Evolutionary conservation across 441 rosid genomes (phyloP).

Genomic region (Populus hybrid): DNA sequence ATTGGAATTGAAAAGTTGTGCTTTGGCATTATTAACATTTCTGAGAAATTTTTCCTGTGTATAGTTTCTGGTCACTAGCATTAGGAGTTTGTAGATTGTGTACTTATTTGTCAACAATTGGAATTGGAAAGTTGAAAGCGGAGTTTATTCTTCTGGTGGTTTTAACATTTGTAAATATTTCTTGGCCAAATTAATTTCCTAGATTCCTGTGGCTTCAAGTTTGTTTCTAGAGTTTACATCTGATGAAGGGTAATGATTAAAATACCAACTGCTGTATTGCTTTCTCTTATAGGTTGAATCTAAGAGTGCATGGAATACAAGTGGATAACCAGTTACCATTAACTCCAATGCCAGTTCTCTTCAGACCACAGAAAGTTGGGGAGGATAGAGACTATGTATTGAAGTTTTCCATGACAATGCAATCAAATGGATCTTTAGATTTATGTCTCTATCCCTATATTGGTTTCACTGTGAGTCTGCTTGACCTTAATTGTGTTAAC

Average conservation of each 20-base stretch:
- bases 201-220: background rate
- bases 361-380: conserved; percentile 83
- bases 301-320: conserved; percentile 85
- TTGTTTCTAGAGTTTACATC: background rate
- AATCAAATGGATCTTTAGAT: conserved; percentile 77
- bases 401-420: conserved; percentile 78
- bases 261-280: conserved; percentile 7
- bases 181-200: conserved; percentile 4
- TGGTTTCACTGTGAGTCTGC: conserved; percentile 63
- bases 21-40: background rate
- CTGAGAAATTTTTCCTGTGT: background rate
- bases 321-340: conserved; percentile 97
- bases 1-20: background rate
- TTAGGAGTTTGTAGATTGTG: background rate
- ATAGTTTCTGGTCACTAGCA: background rate
- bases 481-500: background rate
- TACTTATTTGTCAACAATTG: background rate
- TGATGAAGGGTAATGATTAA: background rate
- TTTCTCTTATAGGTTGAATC: conserved; percentile 62
- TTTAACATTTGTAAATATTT: background rate
- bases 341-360: conserved; percentile 94
- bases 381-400: conserved; percentile 67
- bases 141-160: too few species aligned
- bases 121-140: background rate
- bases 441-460: conserved; percentile 82